Evolutionary conservation across 345 rosid species (phyloP).

Genomic region (Rhodomyrtus tomentosa): DNA sequence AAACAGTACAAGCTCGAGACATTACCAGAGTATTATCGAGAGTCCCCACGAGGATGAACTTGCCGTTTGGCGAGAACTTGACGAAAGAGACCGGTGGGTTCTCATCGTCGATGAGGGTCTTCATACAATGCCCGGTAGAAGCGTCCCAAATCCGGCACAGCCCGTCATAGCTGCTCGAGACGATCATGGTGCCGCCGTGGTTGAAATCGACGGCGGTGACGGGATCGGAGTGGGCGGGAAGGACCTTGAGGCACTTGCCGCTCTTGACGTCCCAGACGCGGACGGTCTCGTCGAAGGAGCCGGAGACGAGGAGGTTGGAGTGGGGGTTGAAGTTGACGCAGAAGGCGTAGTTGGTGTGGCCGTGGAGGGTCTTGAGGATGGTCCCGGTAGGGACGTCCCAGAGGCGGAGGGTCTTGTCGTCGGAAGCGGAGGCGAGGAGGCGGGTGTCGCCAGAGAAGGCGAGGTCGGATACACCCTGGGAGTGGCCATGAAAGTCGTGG

Average conservation of each 20-base stretch:
- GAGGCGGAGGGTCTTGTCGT: constrained; percentile 80
- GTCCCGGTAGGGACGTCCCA: constrained; percentile 81
- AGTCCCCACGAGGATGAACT: constrained; percentile 85
- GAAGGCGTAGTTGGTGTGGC: constrained; percentile 79
- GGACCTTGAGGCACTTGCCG: constrained; percentile 80
- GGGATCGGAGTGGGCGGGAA: constrained; percentile 92
- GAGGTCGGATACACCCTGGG: constrained; percentile 70
- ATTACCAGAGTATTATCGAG: constrained; percentile 78
- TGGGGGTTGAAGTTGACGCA: constrained; percentile 85
- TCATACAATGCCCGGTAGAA: constrained; percentile 77
- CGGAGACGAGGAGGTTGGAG: constrained; percentile 84
- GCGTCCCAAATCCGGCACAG: constrained; percentile 87
- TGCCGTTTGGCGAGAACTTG: constrained; percentile 86
- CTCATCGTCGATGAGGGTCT: constrained; percentile 82
- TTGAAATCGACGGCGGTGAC: constrained; percentile 88
- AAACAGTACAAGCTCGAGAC: background rate
- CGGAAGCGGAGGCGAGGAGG: constrained; percentile 86
- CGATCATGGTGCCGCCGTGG: constrained; percentile 68
- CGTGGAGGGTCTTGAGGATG: constrained; percentile 48
- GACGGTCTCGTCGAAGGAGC: constrained; percentile 89
- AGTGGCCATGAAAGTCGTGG: constrained; percentile 58
- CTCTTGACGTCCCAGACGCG: constrained; percentile 84
- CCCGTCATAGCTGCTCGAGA: constrained; percentile 92
- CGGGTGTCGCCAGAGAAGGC: constrained; percentile 86
- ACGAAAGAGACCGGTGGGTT: constrained; percentile 89